phyloP scores from a whole-genome alignment of 2,329 filamentous ascomycete species.

The Fusarium kyushuense region DNA sequence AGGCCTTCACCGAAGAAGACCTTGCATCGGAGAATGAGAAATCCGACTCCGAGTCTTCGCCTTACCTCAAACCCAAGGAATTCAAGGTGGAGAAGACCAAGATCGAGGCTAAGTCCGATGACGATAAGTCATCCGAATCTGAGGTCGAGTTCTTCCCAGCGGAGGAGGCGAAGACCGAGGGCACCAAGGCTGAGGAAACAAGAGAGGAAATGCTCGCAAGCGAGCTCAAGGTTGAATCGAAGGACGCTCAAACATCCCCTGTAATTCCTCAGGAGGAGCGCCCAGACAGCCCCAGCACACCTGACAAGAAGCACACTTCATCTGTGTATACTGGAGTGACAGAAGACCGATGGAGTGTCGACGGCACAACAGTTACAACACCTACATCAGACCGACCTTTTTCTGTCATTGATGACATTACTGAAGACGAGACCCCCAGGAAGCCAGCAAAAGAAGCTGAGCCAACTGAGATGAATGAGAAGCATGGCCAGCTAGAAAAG shows the following conservation, averaged over 20 bases:
- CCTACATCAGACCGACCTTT: slow-evolving; percentile 55
- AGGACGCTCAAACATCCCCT: slow-evolving; percentile 23
- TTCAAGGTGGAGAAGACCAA: slow-evolving; percentile 40
- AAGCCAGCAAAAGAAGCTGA: slow-evolving; percentile 46
- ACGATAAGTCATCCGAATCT: slow-evolving; percentile 37
- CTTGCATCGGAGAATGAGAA: slow-evolving; percentile 43
- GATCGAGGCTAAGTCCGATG: slow-evolving; percentile 14
- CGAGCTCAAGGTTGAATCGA: slow-evolving; percentile 21
- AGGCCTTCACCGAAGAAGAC: slow-evolving; percentile 59
- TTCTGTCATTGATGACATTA: slow-evolving; percentile 50
- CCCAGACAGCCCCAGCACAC: slow-evolving; percentile 48
- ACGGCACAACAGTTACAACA: slow-evolving; percentile 55
- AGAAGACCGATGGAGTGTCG: slow-evolving; percentile 55
- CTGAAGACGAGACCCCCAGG: slow-evolving; percentile 50
- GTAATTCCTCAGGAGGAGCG: slow-evolving; percentile 39
- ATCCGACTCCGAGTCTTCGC: slow-evolving; percentile 36
- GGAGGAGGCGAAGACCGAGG: slow-evolving; percentile 29
- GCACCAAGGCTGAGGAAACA: not conserved
- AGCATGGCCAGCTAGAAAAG: slow-evolving; percentile 41
- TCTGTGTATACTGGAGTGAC: slow-evolving; percentile 55
- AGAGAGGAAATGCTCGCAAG: not conserved
- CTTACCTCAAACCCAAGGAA: slow-evolving; percentile 37
- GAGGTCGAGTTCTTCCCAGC: slow-evolving; percentile 41
- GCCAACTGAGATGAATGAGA: slow-evolving; percentile 40
- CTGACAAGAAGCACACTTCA: slow-evolving; percentile 53